phyloP scores from a whole-genome alignment of 257 asterid genomes.

The Primulina eburnea region DNA sequence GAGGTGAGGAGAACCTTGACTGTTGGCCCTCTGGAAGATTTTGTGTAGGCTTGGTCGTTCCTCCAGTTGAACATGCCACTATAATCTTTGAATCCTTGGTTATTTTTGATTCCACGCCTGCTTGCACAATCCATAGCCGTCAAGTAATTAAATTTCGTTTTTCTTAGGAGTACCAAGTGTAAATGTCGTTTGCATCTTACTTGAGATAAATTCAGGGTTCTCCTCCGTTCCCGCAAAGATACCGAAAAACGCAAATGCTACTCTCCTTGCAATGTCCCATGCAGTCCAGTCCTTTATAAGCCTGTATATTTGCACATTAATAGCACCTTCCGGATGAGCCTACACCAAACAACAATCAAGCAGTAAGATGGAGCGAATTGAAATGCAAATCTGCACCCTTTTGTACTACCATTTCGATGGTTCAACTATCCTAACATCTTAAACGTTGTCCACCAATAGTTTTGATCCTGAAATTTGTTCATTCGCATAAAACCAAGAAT shows the following conservation, averaged over 20 bases:
- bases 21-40: conserved; percentile 91
- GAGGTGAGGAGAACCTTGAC: conserved; percentile 50
- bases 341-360: conserved; percentile 27
- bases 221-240: conserved; percentile 92
- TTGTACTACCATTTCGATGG: background rate
- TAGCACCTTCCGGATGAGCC: conserved; percentile 93
- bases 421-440: background rate
- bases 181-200: conserved; percentile 32
- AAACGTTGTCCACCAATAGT: background rate
- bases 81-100: conserved; percentile 71
- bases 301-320: conserved; percentile 89
- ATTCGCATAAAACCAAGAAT: background rate
- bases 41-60: conserved; percentile 77
- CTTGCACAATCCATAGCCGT: conserved; percentile 21
- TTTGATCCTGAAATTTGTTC: too few species aligned
- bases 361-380: background rate
- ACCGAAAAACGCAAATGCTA: conserved; percentile 94
- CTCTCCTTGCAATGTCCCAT: conserved; percentile 95
- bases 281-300: conserved; percentile 99
- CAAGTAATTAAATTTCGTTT: background rate
- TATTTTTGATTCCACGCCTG: conserved; percentile 83
- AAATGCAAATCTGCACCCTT: background rate
- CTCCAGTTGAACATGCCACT: conserved; percentile 91
- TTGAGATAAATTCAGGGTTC: conserved; percentile 74
- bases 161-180: background rate